Percentiles rank a stretch among this genome's conserved stretches.
These are phyloP conservation scores for Monosporascus sp. DNA, from an alignment of 2,329 filamentous ascomycete genomes.

Conservation along the genomic window DNA sequence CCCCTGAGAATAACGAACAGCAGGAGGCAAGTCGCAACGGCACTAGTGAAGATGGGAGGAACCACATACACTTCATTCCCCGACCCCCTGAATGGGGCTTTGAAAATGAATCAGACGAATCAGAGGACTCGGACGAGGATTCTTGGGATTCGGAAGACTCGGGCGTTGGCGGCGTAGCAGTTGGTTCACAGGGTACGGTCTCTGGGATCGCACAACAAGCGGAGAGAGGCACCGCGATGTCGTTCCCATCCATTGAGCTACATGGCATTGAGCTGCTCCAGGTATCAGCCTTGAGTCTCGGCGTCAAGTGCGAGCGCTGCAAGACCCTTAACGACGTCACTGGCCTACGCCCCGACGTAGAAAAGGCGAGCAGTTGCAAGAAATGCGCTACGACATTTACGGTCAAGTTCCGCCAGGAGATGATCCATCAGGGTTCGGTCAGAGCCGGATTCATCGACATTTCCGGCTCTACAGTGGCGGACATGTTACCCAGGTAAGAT, in stretches of 20 bases:
- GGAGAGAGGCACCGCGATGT: conserved; percentile 70
- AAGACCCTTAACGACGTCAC: conserved; percentile 67
- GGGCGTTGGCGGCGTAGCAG: conserved; percentile 36
- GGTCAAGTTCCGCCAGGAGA: conserved; percentile 56
- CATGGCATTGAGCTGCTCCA: conserved; percentile 73
- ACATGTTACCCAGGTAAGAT: conserved; percentile 63
- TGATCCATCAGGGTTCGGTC: conserved; percentile 68
- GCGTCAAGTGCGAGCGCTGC: conserved; percentile 73
- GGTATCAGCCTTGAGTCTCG: conserved; percentile 59
- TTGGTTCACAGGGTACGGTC: conserved; percentile 18
- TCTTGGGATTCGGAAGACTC: conserved; percentile 44
- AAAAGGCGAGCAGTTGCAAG: conserved; percentile 49
- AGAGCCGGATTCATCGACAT: conserved; percentile 75
- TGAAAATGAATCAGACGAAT: conserved; percentile 39
- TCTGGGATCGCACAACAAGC: conserved; percentile 32
- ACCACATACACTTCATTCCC: conserved; percentile 66
- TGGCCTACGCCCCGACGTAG: conserved; percentile 51
- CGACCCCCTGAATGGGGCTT: conserved; percentile 71
- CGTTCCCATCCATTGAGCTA: conserved; percentile 72
- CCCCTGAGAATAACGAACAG: conserved; percentile 6
- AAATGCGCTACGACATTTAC: conserved; percentile 52
- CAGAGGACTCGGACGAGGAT: conserved; percentile 33
- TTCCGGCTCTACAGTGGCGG: conserved; percentile 66
- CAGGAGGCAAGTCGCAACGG: conserved; percentile 14
- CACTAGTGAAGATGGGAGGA: conserved; percentile 40